These are phyloP conservation scores for Botrytis medusae DNA, from an alignment of 2,329 filamentous ascomycete genomes.

Conservation along the genomic window DNA sequence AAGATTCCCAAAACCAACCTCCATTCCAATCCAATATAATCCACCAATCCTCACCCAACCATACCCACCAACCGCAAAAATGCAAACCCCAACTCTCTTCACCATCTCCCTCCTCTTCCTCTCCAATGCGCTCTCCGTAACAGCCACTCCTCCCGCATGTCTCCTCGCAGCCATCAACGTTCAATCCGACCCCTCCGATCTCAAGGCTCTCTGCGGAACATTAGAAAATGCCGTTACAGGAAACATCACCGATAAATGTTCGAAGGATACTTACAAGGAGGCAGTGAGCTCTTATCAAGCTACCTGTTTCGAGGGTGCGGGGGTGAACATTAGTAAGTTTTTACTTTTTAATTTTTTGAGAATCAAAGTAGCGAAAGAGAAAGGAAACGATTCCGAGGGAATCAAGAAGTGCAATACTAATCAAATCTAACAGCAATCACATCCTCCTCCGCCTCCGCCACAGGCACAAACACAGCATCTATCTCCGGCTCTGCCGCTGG, in stretches of 20 bases:
- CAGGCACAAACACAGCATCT: neutral
- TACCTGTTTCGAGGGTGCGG: conserved; percentile 20
- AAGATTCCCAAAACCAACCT: neutral
- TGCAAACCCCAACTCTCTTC: conserved; percentile 32
- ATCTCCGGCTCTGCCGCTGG: neutral
- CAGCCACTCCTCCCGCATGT: conserved; percentile 35
- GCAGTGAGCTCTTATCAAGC: conserved; percentile 22
- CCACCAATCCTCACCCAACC: neutral
- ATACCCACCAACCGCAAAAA: conserved; percentile 23
- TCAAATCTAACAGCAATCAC: neutral
- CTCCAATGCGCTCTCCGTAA: conserved; percentile 25
- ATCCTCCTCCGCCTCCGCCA: conserved; percentile 6
- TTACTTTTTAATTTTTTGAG: neutral
- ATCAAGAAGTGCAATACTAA: neutral
- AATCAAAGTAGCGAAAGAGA: neutral
- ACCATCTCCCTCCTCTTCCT: conserved; percentile 29
- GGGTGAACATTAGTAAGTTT: conserved; percentile 18
- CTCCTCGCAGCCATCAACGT: conserved; percentile 30
- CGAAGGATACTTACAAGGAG: neutral
- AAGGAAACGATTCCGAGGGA: neutral
- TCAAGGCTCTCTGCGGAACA: conserved; percentile 23
- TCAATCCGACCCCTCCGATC: conserved; percentile 24
- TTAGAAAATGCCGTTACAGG: conserved; percentile 18
- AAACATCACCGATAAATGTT: conserved; percentile 25
- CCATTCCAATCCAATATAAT: neutral